phyloP scores from a whole-genome alignment of 257 asterid species.

The Lycium barbarum region DNA sequence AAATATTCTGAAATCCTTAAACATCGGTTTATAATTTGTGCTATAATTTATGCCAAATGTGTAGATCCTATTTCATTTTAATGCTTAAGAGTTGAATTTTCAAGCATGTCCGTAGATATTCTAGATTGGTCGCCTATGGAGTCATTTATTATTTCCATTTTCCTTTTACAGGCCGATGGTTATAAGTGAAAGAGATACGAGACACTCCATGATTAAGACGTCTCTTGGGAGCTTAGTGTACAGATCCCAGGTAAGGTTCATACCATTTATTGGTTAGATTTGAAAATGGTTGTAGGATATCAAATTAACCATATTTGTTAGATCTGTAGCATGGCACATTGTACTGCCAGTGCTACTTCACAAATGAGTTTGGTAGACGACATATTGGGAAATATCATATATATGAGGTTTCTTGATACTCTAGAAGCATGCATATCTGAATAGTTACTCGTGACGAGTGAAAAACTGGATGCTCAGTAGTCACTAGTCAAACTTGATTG shows the following conservation, averaged over 20 bases:
- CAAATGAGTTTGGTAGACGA: neutral
- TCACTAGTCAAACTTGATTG: neutral
- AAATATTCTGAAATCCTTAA: neutral
- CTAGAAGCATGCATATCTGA: constrained; percentile 25
- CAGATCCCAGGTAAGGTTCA: constrained; percentile 38
- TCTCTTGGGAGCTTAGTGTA: constrained; percentile 28
- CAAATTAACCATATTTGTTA: constrained; percentile 1
- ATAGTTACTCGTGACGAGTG: neutral
- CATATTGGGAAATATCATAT: constrained; percentile 12
- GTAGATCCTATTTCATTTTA: constrained; percentile 14
- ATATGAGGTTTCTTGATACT: neutral
- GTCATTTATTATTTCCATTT: neutral
- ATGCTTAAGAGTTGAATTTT: neutral
- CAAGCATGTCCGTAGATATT: neutral
- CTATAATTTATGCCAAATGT: neutral
- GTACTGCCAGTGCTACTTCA: constrained; percentile 14
- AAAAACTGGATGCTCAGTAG: constrained; percentile 8
- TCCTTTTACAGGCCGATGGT: constrained; percentile 59
- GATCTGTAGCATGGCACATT: neutral
- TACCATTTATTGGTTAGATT: neutral
- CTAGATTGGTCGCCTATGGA: neutral
- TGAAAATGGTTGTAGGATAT: neutral
- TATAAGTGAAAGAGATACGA: constrained; percentile 31
- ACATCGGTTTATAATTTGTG: neutral
- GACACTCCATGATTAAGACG: constrained; percentile 28